phyloP scores from a whole-genome alignment of 352 stramenopile genomes.

The Pythium biforme region DNA sequence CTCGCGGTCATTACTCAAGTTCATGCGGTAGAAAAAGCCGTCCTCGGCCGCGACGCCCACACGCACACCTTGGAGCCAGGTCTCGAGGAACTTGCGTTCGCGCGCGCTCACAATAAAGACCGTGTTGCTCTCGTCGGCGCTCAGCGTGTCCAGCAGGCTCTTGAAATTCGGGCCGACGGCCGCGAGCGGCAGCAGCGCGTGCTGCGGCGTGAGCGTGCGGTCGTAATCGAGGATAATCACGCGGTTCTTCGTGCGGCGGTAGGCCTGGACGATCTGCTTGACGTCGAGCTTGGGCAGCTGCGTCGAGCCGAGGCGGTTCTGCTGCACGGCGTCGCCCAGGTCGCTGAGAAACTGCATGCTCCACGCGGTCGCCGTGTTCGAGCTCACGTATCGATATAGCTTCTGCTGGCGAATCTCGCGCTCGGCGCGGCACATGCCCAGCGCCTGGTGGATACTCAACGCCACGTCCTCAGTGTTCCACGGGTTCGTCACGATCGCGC shows the following conservation, averaged over 20 bases:
- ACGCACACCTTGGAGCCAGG: conserved; percentile 60
- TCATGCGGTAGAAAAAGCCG: conserved; percentile 74
- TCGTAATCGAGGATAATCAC: conserved; percentile 83
- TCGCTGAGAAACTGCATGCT: conserved; percentile 78
- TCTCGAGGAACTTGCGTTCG: conserved; percentile 71
- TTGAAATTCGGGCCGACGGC: conserved; percentile 79
- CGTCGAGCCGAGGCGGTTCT: conserved; percentile 28
- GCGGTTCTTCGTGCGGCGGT: conserved; percentile 52
- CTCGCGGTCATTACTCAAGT: conserved; percentile 63
- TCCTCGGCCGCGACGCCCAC: conserved; percentile 61
- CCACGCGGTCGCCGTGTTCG: conserved; percentile 84
- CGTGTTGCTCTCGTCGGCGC: conserved; percentile 53
- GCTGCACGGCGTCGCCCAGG: conserved; percentile 50
- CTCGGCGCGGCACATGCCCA: conserved; percentile 80
- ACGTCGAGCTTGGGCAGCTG: conserved; percentile 43
- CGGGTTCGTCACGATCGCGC: conserved; percentile 88
- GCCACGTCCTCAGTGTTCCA: conserved; percentile 87
- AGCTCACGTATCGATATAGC: conserved; percentile 84
- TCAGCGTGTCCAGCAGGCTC: conserved; percentile 66
- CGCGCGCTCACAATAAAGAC: conserved; percentile 59
- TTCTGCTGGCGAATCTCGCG: conserved; percentile 86
- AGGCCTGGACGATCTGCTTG: conserved; percentile 39
- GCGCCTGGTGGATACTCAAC: conserved; percentile 59
- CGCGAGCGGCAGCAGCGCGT: conserved; percentile 75
- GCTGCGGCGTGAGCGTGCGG: conserved; percentile 60